Evolutionary conservation across 2,329 filamentous ascomycete genomes (phyloP).

Genomic region (Colletotrichum karsti): DNA sequence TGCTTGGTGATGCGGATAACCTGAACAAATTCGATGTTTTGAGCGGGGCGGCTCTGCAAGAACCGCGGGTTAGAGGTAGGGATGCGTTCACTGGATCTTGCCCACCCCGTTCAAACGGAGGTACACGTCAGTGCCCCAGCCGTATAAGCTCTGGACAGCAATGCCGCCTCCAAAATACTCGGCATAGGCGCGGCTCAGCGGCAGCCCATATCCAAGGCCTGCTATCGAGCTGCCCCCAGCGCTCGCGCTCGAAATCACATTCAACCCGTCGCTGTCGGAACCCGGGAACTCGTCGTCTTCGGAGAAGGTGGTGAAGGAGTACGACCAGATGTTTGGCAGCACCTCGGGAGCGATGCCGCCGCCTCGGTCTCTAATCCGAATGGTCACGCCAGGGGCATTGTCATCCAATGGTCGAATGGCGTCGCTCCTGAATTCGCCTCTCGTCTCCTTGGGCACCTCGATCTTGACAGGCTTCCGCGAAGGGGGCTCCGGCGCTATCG

Average conservation of each 20-base stretch:
- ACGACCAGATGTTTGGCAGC: constrained; percentile 91
- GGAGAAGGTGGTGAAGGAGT: constrained; percentile 95
- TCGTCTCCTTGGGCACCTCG: constrained; percentile 44
- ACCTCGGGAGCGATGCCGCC: constrained; percentile 90
- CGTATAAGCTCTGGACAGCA: constrained; percentile 92
- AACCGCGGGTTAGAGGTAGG: neutral
- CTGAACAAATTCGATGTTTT: no score
- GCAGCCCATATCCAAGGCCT: constrained; percentile 91
- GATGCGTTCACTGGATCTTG: constrained; percentile 50
- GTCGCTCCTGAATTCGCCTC: constrained; percentile 51
- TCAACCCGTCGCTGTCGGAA: constrained; percentile 70
- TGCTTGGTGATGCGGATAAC: neutral
- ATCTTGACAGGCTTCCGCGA: constrained; percentile 43
- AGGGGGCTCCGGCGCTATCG: constrained; percentile 78
- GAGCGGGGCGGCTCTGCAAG: no score
- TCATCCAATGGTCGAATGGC: constrained; percentile 67
- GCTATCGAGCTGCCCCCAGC: constrained; percentile 86
- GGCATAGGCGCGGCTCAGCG: constrained; percentile 90
- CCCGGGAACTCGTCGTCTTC: constrained; percentile 59
- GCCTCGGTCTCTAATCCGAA: constrained; percentile 94
- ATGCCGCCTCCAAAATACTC: constrained; percentile 98
- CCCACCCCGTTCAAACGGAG: constrained; percentile 70
- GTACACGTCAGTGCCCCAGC: constrained; percentile 85
- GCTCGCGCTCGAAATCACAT: constrained; percentile 76
- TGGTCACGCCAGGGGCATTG: constrained; percentile 85